These are phyloP conservation scores for Jacaranda mimosifolia DNA, from an alignment of 257 asterid genomes.

Conservation along the genomic window DNA sequence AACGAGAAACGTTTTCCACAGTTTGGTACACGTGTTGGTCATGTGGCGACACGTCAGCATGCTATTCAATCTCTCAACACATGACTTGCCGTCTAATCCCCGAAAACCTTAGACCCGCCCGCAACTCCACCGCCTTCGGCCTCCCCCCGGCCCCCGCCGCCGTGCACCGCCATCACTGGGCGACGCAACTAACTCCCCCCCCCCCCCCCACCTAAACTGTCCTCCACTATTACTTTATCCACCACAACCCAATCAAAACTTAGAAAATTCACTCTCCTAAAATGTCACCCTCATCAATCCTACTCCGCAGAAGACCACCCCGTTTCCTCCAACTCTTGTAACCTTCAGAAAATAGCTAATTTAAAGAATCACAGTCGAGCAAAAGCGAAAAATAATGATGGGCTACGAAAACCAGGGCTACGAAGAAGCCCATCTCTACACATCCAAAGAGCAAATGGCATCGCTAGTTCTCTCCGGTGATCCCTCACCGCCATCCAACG, in stretches of 20 bases:
- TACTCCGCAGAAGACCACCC: neutral
- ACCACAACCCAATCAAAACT: neutral
- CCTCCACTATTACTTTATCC: neutral
- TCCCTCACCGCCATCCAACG: constrained; percentile 46
- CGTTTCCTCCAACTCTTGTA: constrained; percentile 8
- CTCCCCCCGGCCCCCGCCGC: constrained; percentile 16
- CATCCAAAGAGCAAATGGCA: constrained; percentile 68
- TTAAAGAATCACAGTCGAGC: constrained; percentile 10
- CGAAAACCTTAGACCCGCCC: neutral
- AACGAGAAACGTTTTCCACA: too few relatives aligned
- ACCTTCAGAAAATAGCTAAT: neutral
- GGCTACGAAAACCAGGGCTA: constrained; percentile 67
- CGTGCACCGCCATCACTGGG: neutral
- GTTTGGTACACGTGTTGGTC: neutral
- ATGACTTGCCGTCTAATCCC: constrained; percentile 37
- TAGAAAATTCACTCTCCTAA: neutral
- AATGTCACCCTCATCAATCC: constrained; percentile 21
- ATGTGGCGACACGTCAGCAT: constrained; percentile 9
- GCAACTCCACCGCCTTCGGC: constrained; percentile 35
- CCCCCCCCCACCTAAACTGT: constrained; percentile 8
- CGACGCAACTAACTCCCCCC: neutral
- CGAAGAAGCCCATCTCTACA: constrained; percentile 59
- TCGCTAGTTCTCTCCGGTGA: constrained; percentile 65
- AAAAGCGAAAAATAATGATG: constrained; percentile 62
- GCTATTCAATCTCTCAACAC: neutral